Base-by-base conservation (phyloP, 805 yeast species). In the Yarrowia phangngaensis region DNA sequence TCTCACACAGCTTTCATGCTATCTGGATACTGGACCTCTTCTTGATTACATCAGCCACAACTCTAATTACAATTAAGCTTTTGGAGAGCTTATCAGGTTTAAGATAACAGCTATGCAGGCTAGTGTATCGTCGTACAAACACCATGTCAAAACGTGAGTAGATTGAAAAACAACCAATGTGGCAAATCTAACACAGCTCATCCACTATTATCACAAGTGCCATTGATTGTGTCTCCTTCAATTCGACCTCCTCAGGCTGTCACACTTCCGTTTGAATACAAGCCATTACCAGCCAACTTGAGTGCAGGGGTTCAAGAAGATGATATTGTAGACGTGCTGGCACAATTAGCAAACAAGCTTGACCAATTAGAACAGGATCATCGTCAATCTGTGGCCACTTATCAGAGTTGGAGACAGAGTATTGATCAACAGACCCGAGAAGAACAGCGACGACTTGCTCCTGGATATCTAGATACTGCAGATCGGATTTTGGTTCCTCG, bases 211-310 rank as follows among this genome's bases (percentile, higher is more conserved):
- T 65, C 72, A 26, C 78, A 77, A 53, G 72, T 79, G 0, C 83
- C 84, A 0, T 67, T 79, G 29, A 71, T 76, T 12, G 65, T 72
- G 28, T 75, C 78, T 51, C 82, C 79, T 3, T 64, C 65, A 19
- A 70, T 64, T 53, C 72, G 69, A 50, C 75, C 79, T 1, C 82
- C 84, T 13, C 73, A 70, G 52, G 74, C 82, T 0, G 70, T 78
- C 11, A 70, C 76, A 6, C 64, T 79, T 27, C 76, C 79, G 27
- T 61, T 70, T 23, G 72, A 72, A 53, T 79, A 73, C 60, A 64
- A 62, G 13, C 60, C 63, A 9, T 56, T 71, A 7, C 71, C 74
- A 6, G 51, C 58, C 1, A 51, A 52, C 5, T 51, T 66, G 15
- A 71, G 70, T n/a, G 63, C 13, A 8, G 15, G 23, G 2, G n/a